Evolutionary conservation across 306 rosid species (phyloP).

Genomic region (Vigna unguiculata): DNA sequence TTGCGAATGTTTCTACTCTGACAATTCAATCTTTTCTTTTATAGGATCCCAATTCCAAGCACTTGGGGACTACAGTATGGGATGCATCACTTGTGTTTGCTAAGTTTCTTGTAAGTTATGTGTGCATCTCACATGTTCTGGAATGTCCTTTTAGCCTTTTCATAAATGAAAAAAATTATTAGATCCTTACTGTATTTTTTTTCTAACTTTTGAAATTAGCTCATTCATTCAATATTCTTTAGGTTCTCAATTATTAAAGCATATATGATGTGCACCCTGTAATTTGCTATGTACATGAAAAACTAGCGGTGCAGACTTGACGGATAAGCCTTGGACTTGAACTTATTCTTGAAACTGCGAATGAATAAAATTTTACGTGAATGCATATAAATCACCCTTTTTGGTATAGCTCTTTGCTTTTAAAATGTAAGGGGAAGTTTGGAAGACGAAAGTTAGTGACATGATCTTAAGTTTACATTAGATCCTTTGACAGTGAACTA

Average conservation of each 20-base stretch:
- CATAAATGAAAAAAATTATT: not conserved
- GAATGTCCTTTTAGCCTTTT: conserved; percentile 25
- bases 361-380: conserved; percentile 21
- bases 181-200: conserved; percentile 1
- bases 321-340: conserved; percentile 34
- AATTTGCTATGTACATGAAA: conserved; percentile 12
- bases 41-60: conserved; percentile 96
- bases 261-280: not conserved
- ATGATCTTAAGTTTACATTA: conserved; percentile 13
- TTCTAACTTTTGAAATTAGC: not conserved
- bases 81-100: conserved; percentile 92
- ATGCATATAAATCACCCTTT: conserved; percentile 13
- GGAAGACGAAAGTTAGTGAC: conserved; percentile 2
- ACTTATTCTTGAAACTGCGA: conserved; percentile 12
- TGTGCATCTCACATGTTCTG: conserved; percentile 31
- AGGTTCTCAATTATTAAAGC: conserved; percentile 3
- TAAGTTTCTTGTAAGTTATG: conserved; percentile 78
- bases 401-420: conserved; percentile 25
- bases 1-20: conserved; percentile 32
- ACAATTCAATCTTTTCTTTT: conserved; percentile 29
- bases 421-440: conserved; percentile 4
- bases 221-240: not conserved
- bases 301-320: not conserved
- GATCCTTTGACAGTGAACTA: conserved; percentile 21
- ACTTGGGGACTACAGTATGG: conserved; percentile 96